Conservation (phyloP, 805 yeast species). For the Saccharomycopsis vini region DNA sequence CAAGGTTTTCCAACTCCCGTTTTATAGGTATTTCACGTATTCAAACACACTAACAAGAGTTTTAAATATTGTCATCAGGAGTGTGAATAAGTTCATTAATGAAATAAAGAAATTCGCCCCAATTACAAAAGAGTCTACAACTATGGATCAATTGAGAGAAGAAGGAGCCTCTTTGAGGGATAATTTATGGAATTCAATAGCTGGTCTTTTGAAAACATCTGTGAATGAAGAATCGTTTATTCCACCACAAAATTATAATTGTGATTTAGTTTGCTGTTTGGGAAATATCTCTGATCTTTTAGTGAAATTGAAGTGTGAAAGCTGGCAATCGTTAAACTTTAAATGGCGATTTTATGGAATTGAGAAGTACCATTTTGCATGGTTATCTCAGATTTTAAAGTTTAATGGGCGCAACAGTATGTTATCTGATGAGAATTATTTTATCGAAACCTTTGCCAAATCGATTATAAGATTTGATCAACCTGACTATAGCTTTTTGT, state of each 20-base stretch:
- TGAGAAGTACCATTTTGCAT: slow-evolving; percentile 7
- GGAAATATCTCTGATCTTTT: slow-evolving; percentile 12
- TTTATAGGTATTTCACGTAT: neutral
- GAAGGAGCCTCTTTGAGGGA: too few species aligned
- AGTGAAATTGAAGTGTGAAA: slow-evolving; percentile 11
- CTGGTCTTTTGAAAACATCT: slow-evolving; percentile 1
- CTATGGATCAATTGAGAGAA: neutral
- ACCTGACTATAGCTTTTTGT: slow-evolving; percentile 1
- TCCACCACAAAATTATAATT: neutral
- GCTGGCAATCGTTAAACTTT: slow-evolving; percentile 16
- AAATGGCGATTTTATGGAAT: slow-evolving; percentile 12
- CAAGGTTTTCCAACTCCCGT: slow-evolving; percentile 13
- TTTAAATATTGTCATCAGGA: neutral
- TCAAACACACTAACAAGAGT: slow-evolving; percentile 1
- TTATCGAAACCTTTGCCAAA: slow-evolving; percentile 8
- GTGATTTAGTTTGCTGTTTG: slow-evolving; percentile 7
- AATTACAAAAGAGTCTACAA: neutral
- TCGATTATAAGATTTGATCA: slow-evolving; percentile 2
- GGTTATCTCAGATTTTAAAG: slow-evolving; percentile 11
- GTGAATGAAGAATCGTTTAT: slow-evolving; percentile 1
- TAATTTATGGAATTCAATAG: slow-evolving; percentile 10
- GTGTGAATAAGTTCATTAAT: neutral
- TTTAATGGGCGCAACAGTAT: slow-evolving; percentile 5
- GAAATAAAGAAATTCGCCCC: neutral
- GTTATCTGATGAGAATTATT: slow-evolving; percentile 8